phyloP scores from a whole-genome alignment of 371 early-diverging fungal species.

The Nosema bombycis region DNA sequence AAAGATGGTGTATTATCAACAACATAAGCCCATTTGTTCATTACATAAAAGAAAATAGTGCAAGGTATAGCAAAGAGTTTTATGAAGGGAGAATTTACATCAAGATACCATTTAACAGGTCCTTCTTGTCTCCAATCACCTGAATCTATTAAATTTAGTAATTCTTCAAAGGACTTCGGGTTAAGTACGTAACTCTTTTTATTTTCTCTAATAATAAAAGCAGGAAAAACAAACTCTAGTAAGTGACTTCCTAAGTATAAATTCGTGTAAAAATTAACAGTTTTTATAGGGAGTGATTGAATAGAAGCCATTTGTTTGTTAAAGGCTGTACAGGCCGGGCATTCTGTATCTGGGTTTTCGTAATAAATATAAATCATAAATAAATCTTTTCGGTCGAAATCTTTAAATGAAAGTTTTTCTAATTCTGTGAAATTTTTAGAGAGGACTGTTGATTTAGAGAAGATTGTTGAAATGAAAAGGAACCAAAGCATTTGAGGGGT shows the following conservation, averaged over 20 bases:
- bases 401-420: not conserved
- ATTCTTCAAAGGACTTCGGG: slow-evolving; percentile 27
- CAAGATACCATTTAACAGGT: slow-evolving; percentile 16
- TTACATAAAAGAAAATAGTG: slow-evolving; percentile 34
- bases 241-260: slow-evolving; percentile 40
- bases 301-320: slow-evolving; percentile 30
- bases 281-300: slow-evolving; percentile 40
- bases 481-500: no score
- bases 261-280: slow-evolving; percentile 45
- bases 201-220: slow-evolving; percentile 46
- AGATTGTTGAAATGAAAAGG: no score
- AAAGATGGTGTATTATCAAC: slow-evolving; percentile 38
- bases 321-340: slow-evolving; percentile 46
- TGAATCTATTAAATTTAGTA: slow-evolving; percentile 40
- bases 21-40: slow-evolving; percentile 16
- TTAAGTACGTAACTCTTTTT: slow-evolving; percentile 33
- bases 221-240: slow-evolving; percentile 44
- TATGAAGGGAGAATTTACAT: slow-evolving; percentile 26
- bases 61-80: slow-evolving; percentile 17
- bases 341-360: slow-evolving; percentile 34
- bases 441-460: no score
- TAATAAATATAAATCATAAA: slow-evolving; percentile 57
- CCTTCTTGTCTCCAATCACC: slow-evolving; percentile 24
- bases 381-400: slow-evolving; percentile 5
- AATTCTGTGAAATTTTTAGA: no score